These are phyloP conservation scores for Phytophthora idaei DNA, from an alignment of 352 stramenopile species.

Conservation along the genomic window DNA sequence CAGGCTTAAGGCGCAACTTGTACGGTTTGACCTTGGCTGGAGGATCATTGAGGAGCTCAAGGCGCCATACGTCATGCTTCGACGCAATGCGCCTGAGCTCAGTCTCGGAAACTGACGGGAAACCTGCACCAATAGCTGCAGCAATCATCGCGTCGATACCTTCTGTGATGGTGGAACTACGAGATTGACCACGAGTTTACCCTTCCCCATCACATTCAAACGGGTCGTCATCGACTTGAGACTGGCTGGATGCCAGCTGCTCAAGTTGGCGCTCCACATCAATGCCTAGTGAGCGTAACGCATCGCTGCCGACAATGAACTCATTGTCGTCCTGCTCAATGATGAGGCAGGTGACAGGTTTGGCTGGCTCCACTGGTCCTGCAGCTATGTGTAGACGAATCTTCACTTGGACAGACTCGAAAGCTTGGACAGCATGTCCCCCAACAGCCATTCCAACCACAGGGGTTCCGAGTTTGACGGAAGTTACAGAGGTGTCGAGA, in stretches of 20 bases:
- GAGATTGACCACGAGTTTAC: too few species aligned
- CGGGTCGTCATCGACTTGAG: too few species aligned
- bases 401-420: neutral
- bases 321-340: slow-evolving; percentile 15
- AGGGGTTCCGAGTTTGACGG: neutral
- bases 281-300: slow-evolving; percentile 7
- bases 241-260: neutral
- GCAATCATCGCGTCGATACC: neutral
- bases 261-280: slow-evolving; percentile 1
- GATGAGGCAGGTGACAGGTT: slow-evolving; percentile 10
- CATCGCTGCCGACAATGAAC: slow-evolving; percentile 19
- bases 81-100: neutral
- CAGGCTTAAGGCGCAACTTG: slow-evolving; percentile 5
- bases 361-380: slow-evolving; percentile 5
- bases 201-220: too few species aligned
- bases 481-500: neutral
- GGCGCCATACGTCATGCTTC: slow-evolving; percentile 1
- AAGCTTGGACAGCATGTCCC: slow-evolving; percentile 6
- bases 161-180: too few species aligned
- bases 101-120: neutral
- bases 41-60: slow-evolving; percentile 12
- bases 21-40: slow-evolving; percentile 9
- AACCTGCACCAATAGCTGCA: slow-evolving; percentile 3
- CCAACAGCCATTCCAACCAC: slow-evolving; percentile 11
- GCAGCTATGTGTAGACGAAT: slow-evolving; percentile 13